Evolutionary conservation across 225 moss, liverwort and hornwort genomes (phyloP), one percentile per base, ranked within the genome.

Genomic region (Thuidium tamariscinum): DNA sequence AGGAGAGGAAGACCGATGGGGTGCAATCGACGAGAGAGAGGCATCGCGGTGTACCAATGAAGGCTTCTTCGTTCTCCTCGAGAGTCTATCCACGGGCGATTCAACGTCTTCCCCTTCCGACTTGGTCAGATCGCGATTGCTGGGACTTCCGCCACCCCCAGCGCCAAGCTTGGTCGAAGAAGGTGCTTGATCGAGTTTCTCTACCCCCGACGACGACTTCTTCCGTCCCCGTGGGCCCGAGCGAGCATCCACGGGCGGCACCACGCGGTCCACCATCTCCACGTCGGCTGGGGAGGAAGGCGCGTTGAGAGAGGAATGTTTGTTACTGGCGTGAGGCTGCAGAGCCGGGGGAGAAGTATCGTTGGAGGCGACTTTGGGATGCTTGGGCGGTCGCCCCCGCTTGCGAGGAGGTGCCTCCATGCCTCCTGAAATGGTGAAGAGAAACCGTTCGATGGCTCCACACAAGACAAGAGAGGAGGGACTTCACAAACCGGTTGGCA

Each of bases 401-500:
- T 97, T 97, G 82, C 96, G 94, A 88, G 97, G 97, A 80, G 93
- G 88, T 84, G 95, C 92, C 89, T 97, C 97, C 96, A 97, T 97
- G 85, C 88, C 92, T 89, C 89, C 90, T 91, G 90, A 85, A 90
- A 91, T 93, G 82, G 26, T 85, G 87, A 80, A 70, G 44, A 37
- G 44, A 15, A 30, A 77, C 80, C 80, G 48, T 80, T 80, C 64
- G 64, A 41, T 42, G 13, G 42, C 30, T 41, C 41, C 60, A 42
- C 12, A 42, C 41, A 60, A 79, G 42, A 30, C 79, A 41, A 29
- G 30, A 41, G 42, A 79, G 17, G 77, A 55, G 39, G 39, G 77
- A 39, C 60, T 42, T 60, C 42, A 60, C 30, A 79, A 79, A 60
- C 30, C 60, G 60, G 41, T 39, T 79, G 60, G 60, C 79, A 60